Base-by-base conservation (phyloP, 257 asterid genomes). In the Coffea canephora region DNA sequence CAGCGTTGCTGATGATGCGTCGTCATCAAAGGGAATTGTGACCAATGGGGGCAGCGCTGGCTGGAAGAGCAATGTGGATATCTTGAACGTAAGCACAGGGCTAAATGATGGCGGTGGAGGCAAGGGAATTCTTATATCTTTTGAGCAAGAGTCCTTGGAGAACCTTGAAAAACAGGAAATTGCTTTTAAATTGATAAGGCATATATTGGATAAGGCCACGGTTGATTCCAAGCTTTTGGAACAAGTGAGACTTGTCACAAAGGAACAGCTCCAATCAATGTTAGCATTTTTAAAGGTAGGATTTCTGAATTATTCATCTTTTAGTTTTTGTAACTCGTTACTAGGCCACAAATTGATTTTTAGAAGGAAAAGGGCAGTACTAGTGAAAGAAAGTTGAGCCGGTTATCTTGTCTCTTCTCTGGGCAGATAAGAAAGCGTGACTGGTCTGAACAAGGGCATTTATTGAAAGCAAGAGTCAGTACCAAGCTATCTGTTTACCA, bases 361-460 rank as follows among this genome's bases (percentile, higher is more conserved):
- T 74, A 45, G 45, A 31, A 72, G 72, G 43, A 45, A 74, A 85
- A 49, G 76, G 52, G 78, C 27, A 77, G 70, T 57, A 7, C 15
- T 73, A 64, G 23, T 64, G 55, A 75, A 80, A 73, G 78, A 76
- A 81, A 46, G 2, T 64, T 79, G 81, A 78, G 77, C 62, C 78
- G 80, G 69, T 77, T 83, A 64, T 68, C 62, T 77, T 85, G 31
- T 83, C 39, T 41, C 55, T 84, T 82, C 62, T 67, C 57, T 77
- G 86, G 78, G 83, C 93, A 96, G 99, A 90, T 91, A 79, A 89
- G 94, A 86, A 94, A 91, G 91, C 91, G 92, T 11, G 97, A 91
- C 82, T 96, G 99, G 99, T 83, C 97, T 5, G 96, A 89, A 84
- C 98, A 96, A 78, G 99, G 99, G 81, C 98, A 91, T 74, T 79